phyloP scores from a whole-genome alignment of 768 basidiomycete species.

The Aureoboletus auriporus region DNA sequence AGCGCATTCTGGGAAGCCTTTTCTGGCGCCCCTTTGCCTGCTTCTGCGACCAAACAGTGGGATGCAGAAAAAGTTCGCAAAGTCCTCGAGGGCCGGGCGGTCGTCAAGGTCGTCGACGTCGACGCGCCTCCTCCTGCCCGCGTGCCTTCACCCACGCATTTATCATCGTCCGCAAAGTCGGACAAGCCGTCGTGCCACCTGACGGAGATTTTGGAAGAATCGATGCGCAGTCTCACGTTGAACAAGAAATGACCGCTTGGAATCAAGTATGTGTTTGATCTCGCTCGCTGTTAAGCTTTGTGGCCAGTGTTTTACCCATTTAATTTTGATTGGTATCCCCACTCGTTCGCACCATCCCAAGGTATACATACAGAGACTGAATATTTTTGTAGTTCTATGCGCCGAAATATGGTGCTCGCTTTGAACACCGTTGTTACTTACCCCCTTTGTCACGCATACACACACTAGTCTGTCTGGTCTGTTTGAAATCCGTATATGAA shows the following conservation, averaged over 20 bases:
- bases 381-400: conserved; percentile 10
- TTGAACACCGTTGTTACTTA: conserved; percentile 4
- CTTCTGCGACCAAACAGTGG: conserved; percentile 34
- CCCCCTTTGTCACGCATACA: conserved; percentile 10
- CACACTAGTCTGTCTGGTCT: conserved; percentile 9
- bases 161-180: conserved; percentile 11
- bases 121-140: conserved; percentile 33
- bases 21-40: conserved; percentile 40
- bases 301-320: conserved; percentile 10
- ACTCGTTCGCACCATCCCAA: conserved; percentile 8
- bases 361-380: conserved; percentile 7
- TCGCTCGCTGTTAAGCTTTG: not conserved
- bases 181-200: conserved; percentile 14
- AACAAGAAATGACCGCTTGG: conserved; percentile 43
- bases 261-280: no score
- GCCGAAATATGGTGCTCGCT: conserved; percentile 1
- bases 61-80: conserved; percentile 79
- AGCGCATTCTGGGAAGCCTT: conserved; percentile 89
- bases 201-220: conserved; percentile 57
- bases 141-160: not conserved
- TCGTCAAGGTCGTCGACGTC: conserved; percentile 74
- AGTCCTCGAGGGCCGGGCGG: conserved; percentile 81
- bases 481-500: conserved; percentile 15
- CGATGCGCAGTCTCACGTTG: conserved; percentile 62
- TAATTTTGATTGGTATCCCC: conserved; percentile 10